Base-by-base conservation (phyloP, 805 yeast genomes). In the Sugiyamaella boreocaroliniensis region DNA sequence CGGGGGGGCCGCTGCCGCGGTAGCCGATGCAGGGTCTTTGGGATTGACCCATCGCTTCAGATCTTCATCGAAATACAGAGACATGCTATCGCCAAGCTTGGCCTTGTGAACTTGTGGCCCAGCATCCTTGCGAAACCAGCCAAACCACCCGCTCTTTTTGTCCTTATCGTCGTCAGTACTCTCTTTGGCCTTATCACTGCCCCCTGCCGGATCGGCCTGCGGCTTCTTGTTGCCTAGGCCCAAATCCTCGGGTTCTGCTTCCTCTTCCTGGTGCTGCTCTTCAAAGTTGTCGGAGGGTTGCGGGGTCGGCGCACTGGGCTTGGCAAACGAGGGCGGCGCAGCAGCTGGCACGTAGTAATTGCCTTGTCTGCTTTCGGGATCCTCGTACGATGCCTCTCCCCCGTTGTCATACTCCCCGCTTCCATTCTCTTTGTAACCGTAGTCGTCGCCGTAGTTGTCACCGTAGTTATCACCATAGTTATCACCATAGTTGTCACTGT, bases 21-120 rank as follows among this genome's bases (percentile, higher is more conserved):
- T 53, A 19, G 55, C 59, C 19, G 64, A 67, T 46, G 55, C 58
- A 5, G 70, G 70, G 11, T 61, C 81, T 56, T 81, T 79, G 51
- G 79, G 80, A 64, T 88, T 83, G 49, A 93, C 80, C 97, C 97
- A 93, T 62, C 96, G 78, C 65, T 85, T 83, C 64, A 85, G 76
- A 54, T 85, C 81, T 61, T 87, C 92, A 70, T 90, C 96, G 66
- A 81, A 93, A 62, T 80, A 78, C 64, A 93, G 85, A 15, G 79
- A 73, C 64, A 76, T 85, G 54, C 81, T 77, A 53, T 85, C 87
- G 11, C 98, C 99, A 50, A 93, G 71, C 59, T 93, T 89, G 40
- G 97, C 98, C 57, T 81, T 79, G 56, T 83, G 77, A 4, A 14
- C n/a, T 49, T 80, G 86, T 46, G 79, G 83, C 56, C 72, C 74